Evolutionary conservation across 108 stramenopile genomes (phyloP).

Genomic region (Phaeodactylum tricornutum): DNA sequence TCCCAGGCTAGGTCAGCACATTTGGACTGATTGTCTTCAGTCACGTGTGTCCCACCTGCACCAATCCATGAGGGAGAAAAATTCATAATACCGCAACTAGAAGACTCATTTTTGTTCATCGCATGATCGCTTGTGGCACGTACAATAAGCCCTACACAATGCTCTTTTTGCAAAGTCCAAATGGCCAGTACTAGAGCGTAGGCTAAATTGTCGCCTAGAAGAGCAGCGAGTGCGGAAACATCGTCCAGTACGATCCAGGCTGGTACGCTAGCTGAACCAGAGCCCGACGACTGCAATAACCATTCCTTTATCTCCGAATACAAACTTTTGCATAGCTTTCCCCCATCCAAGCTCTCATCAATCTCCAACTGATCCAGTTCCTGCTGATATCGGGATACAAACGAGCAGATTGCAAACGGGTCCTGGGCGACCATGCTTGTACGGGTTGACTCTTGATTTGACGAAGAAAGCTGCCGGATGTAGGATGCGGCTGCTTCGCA

Average conservation of each 20-base stretch:
- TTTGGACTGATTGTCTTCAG: conserved; percentile 1
- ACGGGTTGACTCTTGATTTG: too few species aligned
- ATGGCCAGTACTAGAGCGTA: conserved; percentile 37
- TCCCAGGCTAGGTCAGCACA: conserved; percentile 39
- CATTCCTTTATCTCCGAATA: too few species aligned
- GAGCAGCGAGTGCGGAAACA: conserved; percentile 34
- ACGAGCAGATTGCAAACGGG: too few species aligned
- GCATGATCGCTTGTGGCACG: background rate
- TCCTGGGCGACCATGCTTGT: too few species aligned
- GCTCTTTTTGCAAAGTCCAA: conserved; percentile 3
- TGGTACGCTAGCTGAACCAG: too few species aligned
- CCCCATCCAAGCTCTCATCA: too few species aligned
- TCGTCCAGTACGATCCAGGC: conserved; percentile 54
- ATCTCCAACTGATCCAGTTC: too few species aligned
- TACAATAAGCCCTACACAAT: background rate
- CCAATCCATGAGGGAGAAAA: conserved; percentile 38
- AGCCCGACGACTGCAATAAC: too few species aligned
- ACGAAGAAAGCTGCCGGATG: too few species aligned
- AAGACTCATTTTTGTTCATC: background rate
- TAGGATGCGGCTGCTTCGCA: too few species aligned
- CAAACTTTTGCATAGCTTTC: too few species aligned
- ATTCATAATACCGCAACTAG: background rate
- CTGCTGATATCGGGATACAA: too few species aligned
- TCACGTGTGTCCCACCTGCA: conserved; percentile 41
- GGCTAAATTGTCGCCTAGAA: conserved; percentile 33